Evolutionary conservation across 1,284 basidiomycete genomes (phyloP), one percentile per base, ranked within the genome.

Genomic region (Papiliotrema terrestris): DNA sequence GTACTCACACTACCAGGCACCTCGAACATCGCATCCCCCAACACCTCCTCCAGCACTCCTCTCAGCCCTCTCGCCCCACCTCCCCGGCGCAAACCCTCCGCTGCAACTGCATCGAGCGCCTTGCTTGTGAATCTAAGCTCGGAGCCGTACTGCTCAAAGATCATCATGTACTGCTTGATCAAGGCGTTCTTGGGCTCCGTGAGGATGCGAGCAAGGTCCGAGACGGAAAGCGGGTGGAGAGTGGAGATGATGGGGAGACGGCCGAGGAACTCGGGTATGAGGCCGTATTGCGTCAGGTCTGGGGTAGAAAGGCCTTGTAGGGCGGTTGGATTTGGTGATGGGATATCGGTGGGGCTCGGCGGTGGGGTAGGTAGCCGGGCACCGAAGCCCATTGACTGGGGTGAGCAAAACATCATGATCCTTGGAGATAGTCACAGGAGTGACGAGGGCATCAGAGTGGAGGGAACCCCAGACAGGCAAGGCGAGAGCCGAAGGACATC

Each of bases 181-280:
- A 97, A 82, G 0, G 89, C 90, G 44, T 94, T 92, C 61, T 86
- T 86, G 42, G 97, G 92, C 66, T 97, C 92, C 1, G 87, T 91
- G 45, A 98, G 81, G 56, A 98, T 89, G 13, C 86, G 83, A n/a
- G 92, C 83, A 9, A 98, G 81, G 70, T 97, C 94, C 51, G 67
- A 80, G 67, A 78, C 84, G 71, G 73, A 79, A 1, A 98, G 81
- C 3, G 89, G 86, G 15, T 86, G 78, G 11, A 98, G 82, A 0
- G 90, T 85, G 1, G 92, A 91, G 39, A 93, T 81, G 35, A 91
- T 88, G 3, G 94, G 94, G 19, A 96, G 77, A 32, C 94, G 87
- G 22, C 90, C 92, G 41, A 95, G 83, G 69, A 97, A 96, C 58
- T 96, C 94, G 9, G 94, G 94, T 55, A 98, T 97, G 60, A 96